Conservation (phyloP, 176 grass and related monocot genomes). For the Aegilops bicornis region DNA sequence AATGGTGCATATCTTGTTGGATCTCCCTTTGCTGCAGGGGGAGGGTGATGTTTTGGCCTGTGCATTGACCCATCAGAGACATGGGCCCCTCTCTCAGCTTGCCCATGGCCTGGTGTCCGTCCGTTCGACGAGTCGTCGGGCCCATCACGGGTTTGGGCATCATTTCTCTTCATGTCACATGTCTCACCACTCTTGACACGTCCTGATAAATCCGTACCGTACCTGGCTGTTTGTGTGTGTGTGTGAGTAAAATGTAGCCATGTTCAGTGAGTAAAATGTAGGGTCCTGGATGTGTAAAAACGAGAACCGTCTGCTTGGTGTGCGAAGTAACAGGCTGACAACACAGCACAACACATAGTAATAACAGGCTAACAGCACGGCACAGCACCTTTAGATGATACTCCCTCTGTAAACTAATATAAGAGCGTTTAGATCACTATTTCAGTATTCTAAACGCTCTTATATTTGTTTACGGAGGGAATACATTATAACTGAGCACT, state of each 20-base stretch:
- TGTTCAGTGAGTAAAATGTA: neutral
- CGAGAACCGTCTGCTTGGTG: neutral
- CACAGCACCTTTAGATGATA: too few relatives aligned
- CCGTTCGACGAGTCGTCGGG: constrained; percentile 25
- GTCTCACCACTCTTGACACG: neutral
- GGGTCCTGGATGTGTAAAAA: neutral
- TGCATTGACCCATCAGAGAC: constrained; percentile 30
- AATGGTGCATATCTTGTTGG: constrained; percentile 2
- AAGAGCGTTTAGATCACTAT: too few relatives aligned
- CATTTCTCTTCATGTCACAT: constrained; percentile 18
- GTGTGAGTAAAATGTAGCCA: neutral
- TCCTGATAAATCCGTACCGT: neutral
- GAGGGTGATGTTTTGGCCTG: neutral
- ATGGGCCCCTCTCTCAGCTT: constrained; percentile 29
- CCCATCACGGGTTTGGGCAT: neutral
- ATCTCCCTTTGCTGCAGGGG: neutral
- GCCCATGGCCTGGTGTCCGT: constrained; percentile 24
- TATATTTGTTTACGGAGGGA: too few relatives aligned
- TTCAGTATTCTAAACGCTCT: too few relatives aligned
- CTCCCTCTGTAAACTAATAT: too few relatives aligned
- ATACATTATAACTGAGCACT: too few relatives aligned
- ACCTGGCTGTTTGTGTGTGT: neutral
- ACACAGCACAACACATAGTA: too few relatives aligned
- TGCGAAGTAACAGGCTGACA: too few relatives aligned
- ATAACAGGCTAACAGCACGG: too few relatives aligned